Evolutionary conservation across 805 yeast species (phyloP), one percentile per base, ranked within the genome.

Genomic region (Lipomyces starkeyi): DNA sequence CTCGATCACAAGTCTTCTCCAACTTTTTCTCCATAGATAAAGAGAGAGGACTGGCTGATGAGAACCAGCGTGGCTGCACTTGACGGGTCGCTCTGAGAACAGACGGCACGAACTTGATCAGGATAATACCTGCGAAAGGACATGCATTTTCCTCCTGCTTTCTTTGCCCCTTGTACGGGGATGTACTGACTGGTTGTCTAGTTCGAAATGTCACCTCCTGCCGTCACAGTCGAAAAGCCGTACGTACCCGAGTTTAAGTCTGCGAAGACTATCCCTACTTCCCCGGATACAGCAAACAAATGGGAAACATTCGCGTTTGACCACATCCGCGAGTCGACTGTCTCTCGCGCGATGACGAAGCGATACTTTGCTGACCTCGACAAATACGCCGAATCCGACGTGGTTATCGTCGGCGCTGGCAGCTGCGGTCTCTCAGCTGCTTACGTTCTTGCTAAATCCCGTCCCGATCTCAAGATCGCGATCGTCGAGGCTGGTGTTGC

Each of bases 371-470:
- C 85, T 49, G 93, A 89, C 76, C 78, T 89, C 75, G 90, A 89
- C 81, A 87, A 86, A 77, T 88, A 85, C 77, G 88, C 93, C 27
- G 93, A 89, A 74, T 84, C 90, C 13, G 94, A 89, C 74, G 84
- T 89, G 59, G 90, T 89, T 57, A 87, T 89, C 74, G 85, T 89
- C 68, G 94, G 94, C 66, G 93, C 92, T 34, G 93, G 93, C 53
- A 87, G 91, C 32, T 87, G 91, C 56, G 93, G 93, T 57, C 81
- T 89, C 68, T 85, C 90, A 64, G 90, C 92, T 35, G 93, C 93
- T n/a, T 89, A 86, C 76, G 86, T 84, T 52, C 81, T 89, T 73
- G 92, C 90, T 61, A 87, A 84, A 77, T 86, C 88, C 75, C 85
- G 93, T 77, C 93, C 94, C 17, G 92, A 89, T 72, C 81, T 89